Evolutionary conservation across 257 asterid species (phyloP).

Genomic region (Solanum etuberosum): DNA sequence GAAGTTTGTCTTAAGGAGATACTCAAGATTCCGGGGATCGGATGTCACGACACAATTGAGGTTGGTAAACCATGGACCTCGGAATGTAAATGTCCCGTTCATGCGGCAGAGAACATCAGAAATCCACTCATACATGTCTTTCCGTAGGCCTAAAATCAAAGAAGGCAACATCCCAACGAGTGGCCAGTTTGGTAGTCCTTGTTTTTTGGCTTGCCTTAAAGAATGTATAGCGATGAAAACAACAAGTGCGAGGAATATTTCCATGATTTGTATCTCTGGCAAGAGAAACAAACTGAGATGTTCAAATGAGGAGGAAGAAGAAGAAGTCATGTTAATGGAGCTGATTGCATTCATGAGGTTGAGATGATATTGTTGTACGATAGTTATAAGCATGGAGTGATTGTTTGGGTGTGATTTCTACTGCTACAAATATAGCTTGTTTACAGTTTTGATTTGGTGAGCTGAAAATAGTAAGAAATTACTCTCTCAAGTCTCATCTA

Average conservation of each 20-base stretch:
- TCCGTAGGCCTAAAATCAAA: slow-evolving; percentile 38
- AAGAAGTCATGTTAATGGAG: neutral
- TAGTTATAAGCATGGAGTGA: slow-evolving; percentile 20
- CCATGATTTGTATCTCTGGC: slow-evolving; percentile 52
- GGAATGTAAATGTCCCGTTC: slow-evolving; percentile 61
- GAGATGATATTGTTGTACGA: slow-evolving; percentile 20
- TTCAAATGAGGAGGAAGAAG: neutral
- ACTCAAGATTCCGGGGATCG: slow-evolving; percentile 72
- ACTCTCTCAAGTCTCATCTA: neutral
- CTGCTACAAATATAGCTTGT: slow-evolving; percentile 8
- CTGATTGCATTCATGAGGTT: slow-evolving; percentile 23
- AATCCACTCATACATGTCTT: slow-evolving; percentile 71
- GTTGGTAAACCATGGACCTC: slow-evolving; percentile 75
- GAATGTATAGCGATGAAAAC: slow-evolving; percentile 44
- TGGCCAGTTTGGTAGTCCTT: slow-evolving; percentile 75
- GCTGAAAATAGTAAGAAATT: slow-evolving; percentile 23
- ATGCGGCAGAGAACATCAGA: slow-evolving; percentile 34
- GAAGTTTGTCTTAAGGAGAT: slow-evolving; percentile 70
- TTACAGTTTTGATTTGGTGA: slow-evolving; percentile 31
- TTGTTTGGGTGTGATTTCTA: slow-evolving; percentile 16
- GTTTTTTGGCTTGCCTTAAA: slow-evolving; percentile 28
- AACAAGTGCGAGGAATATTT: slow-evolving; percentile 33
- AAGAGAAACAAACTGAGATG: slow-evolving; percentile 3
- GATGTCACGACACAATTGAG: slow-evolving; percentile 81
- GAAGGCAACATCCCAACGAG: slow-evolving; percentile 87